Percentiles rank a stretch among this genome's conserved stretches.
These are phyloP conservation scores for Pleurotus platypus DNA, from an alignment of 768 basidiomycete species.

Conservation along the genomic window DNA sequence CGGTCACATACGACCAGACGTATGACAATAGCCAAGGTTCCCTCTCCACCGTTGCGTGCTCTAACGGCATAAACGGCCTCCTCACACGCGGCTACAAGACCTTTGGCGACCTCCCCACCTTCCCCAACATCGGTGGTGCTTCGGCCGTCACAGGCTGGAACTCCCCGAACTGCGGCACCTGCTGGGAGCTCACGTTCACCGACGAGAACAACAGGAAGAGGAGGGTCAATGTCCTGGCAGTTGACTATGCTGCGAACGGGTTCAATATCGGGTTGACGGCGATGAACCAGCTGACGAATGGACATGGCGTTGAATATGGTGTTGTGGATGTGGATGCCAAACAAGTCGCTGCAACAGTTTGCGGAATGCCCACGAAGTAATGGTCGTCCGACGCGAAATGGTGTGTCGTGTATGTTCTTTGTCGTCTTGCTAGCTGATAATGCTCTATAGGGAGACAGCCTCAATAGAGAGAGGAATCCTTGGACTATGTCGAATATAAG, in stretches of 20 bases:
- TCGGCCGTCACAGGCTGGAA: slow-evolving; percentile 47
- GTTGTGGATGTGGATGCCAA: slow-evolving; percentile 39
- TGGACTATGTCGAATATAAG: no score
- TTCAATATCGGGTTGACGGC: slow-evolving; percentile 50
- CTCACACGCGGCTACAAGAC: slow-evolving; percentile 39
- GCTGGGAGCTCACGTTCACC: slow-evolving; percentile 55
- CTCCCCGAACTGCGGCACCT: slow-evolving; percentile 53
- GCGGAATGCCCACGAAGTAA: slow-evolving; percentile 37
- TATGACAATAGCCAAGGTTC: slow-evolving; percentile 45
- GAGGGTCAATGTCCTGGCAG: slow-evolving; percentile 45
- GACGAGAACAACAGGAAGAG: slow-evolving; percentile 19
- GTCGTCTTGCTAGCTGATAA: no score
- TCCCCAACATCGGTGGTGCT: slow-evolving; percentile 58
- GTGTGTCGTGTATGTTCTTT: no score
- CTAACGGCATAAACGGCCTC: slow-evolving; percentile 49
- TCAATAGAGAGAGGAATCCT: no score
- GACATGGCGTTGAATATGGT: slow-evolving; percentile 43
- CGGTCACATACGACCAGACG: slow-evolving; percentile 37
- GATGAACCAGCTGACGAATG: slow-evolving; percentile 52
- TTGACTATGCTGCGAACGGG: slow-evolving; percentile 45
- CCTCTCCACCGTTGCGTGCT: slow-evolving; percentile 41
- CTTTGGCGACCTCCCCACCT: slow-evolving; percentile 49
- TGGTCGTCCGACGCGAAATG: background rate
- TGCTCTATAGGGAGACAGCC: no score
- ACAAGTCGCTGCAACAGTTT: slow-evolving; percentile 41